A percentile compares a stretch with the other conserved stretches of the same genome.
Conservation (phyloP, 345 rosid species). For the Adansonia digitata region DNA sequence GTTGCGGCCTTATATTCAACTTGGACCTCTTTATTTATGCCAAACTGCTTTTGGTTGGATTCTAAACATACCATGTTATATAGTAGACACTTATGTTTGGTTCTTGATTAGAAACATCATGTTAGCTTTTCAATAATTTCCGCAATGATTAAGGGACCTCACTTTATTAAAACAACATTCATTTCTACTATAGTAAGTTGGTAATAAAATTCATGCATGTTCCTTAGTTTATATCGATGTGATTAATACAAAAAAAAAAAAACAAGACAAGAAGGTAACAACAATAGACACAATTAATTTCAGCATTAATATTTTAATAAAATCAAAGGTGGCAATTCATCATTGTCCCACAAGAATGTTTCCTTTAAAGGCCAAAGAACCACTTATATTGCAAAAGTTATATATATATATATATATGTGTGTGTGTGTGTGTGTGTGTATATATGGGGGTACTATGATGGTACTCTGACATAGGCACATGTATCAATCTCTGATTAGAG, state of each 20-base stretch:
- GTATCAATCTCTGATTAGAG: no score
- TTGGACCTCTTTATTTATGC: neutral
- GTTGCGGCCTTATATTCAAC: neutral
- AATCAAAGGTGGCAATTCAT: no score
- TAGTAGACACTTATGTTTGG: neutral
- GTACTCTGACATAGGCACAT: no score
- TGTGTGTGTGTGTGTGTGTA: no score
- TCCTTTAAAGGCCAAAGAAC: no score
- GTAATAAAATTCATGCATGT: neutral
- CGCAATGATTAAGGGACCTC: neutral
- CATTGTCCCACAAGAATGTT: no score
- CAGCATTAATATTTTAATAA: no score
- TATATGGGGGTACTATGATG: no score
- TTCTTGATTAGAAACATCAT: neutral
- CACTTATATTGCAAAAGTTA: neutral
- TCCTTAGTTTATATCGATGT: neutral
- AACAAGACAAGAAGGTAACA: neutral
- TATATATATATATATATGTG: neutral
- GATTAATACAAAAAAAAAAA: neutral
- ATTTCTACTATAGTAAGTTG: neutral
- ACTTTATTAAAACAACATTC: neutral
- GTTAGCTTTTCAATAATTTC: neutral
- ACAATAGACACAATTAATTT: neutral
- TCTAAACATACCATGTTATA: neutral
- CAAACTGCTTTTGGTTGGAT: neutral